Evolutionary conservation across 225 moss, liverwort and hornwort genomes (phyloP).

Genomic region (Asterella californica): DNA sequence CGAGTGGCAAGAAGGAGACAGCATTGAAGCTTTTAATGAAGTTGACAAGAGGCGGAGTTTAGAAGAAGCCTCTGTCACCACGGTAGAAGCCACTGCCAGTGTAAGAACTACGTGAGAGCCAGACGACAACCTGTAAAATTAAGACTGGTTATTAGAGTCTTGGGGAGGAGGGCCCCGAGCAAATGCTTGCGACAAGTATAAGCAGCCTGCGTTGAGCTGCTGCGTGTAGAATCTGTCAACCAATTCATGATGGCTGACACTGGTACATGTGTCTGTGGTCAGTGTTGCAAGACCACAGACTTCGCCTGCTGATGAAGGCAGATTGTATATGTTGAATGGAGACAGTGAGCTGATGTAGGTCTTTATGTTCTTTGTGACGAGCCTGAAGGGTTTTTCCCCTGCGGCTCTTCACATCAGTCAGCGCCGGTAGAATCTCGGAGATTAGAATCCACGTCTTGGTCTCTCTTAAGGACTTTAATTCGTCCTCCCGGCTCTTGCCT

Average conservation of each 20-base stretch:
- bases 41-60: conserved; percentile 82
- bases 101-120: conserved; percentile 22
- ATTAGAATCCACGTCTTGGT: conserved; percentile 3
- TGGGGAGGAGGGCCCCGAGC: conserved; percentile 1
- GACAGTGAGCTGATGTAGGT: conserved; percentile 8
- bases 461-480: background rate
- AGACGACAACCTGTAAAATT: conserved; percentile 5
- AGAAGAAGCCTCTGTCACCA: conserved; percentile 79
- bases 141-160: conserved; percentile 10
- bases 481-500: background rate
- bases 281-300: background rate
- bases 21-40: conserved; percentile 62
- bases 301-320: conserved; percentile 3
- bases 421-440: background rate
- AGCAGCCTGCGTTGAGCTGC: background rate
- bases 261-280: background rate
- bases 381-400: conserved; percentile 5
- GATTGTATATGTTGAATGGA: conserved; percentile 17
- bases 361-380: conserved; percentile 12
- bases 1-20: conserved; percentile 94
- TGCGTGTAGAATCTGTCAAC: background rate
- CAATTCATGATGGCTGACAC: background rate
- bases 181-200: background rate
- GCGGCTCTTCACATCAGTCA: conserved; percentile 6
- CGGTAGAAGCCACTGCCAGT: conserved; percentile 29